A percentile compares a stretch with the other conserved stretches of the same genome.
Conservation (phyloP, 805 yeast genomes). For the Candida berthetii region DNA sequence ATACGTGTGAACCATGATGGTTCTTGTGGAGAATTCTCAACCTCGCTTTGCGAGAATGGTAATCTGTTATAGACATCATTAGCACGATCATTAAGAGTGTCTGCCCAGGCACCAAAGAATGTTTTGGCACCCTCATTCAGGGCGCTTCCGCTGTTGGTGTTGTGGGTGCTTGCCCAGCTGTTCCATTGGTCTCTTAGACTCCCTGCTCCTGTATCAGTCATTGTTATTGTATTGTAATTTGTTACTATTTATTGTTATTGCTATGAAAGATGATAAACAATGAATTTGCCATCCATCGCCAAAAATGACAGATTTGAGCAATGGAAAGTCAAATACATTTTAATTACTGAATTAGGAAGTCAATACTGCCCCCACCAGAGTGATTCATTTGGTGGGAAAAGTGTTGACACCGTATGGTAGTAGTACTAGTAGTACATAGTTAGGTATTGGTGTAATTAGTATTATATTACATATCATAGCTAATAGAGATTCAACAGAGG, state of each 20-base stretch:
- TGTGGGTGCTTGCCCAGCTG: constrained; percentile 28
- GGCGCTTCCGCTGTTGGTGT: constrained; percentile 16
- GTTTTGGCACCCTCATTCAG: constrained; percentile 28
- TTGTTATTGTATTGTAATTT: background rate
- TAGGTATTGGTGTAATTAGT: no score
- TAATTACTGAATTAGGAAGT: background rate
- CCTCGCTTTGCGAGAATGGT: constrained; percentile 55
- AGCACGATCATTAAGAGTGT: constrained; percentile 29
- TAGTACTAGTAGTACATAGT: no score
- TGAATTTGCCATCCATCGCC: no score
- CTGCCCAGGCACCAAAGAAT: constrained; percentile 31
- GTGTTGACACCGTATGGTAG: no score
- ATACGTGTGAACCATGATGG: constrained; percentile 63
- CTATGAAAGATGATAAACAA: constrained; percentile 6
- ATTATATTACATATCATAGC: no score
- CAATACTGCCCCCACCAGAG: no score
- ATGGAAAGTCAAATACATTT: background rate
- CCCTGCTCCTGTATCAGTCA: constrained; percentile 2
- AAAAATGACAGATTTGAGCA: background rate
- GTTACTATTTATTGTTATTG: constrained; percentile 5
- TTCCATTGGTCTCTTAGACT: constrained; percentile 30
- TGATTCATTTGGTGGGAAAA: no score
- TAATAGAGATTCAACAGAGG: no score
- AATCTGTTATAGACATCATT: constrained; percentile 58
- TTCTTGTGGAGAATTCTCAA: constrained; percentile 41